These are phyloP conservation scores for Pyrrhoderma lamaoense DNA, from an alignment of 1,284 basidiomycete species.

Conservation along the genomic window DNA sequence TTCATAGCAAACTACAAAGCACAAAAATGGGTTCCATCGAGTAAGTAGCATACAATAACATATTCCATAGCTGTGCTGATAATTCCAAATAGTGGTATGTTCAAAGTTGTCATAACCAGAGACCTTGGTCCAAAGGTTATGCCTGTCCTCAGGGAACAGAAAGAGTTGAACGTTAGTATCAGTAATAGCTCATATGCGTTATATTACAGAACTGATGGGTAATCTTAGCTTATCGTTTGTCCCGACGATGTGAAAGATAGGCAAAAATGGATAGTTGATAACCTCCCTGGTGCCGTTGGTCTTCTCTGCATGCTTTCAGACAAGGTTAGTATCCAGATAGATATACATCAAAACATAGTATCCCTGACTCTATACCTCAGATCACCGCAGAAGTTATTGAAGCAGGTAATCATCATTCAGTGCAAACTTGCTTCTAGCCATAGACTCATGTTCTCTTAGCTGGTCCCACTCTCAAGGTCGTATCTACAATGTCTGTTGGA, in stretches of 20 bases:
- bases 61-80: not conserved
- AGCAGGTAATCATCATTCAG: conserved; percentile 43
- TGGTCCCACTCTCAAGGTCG: conserved; percentile 62
- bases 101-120: conserved; percentile 61
- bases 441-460: conserved; percentile 34
- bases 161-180: conserved; percentile 50
- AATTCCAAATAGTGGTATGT: conserved; percentile 7
- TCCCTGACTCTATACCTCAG: conserved; percentile 28
- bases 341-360: not conserved
- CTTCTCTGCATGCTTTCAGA: conserved; percentile 68
- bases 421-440: not conserved
- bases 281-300: conserved; percentile 59
- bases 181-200: not conserved
- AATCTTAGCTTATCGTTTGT: conserved; percentile 59
- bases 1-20: no score
- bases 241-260: conserved; percentile 57
- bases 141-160: conserved; percentile 44
- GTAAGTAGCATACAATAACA: not conserved
- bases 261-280: conserved; percentile 73
- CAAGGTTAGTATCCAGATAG: conserved; percentile 37
- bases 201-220: not conserved
- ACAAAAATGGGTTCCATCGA: conserved; percentile 13
- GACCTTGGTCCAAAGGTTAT: conserved; percentile 69
- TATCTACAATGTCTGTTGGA: conserved; percentile 89
- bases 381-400: conserved; percentile 70